phyloP scores from a whole-genome alignment of 768 basidiomycete species.

The Psilocybe cyanescens region DNA sequence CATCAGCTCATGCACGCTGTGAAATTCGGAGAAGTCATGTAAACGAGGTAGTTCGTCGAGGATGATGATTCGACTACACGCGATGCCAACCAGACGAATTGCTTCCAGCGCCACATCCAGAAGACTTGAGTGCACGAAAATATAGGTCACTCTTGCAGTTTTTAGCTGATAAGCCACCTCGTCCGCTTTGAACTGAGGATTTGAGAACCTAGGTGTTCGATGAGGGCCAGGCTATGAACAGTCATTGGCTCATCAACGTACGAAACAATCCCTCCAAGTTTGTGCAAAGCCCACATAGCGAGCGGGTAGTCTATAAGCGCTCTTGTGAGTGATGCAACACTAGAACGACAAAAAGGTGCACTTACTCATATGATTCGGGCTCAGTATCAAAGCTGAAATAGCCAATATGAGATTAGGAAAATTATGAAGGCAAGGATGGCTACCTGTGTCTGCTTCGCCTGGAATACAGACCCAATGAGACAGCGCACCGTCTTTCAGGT shows the following conservation, averaged over 20 bases:
- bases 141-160: constrained; percentile 42
- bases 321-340: background rate
- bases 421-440: constrained; percentile 19
- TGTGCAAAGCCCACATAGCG: constrained; percentile 53
- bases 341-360: constrained; percentile 1
- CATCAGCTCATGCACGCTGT: constrained; percentile 31
- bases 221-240: background rate
- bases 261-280: constrained; percentile 57
- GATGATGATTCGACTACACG: constrained; percentile 41
- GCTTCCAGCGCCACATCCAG: constrained; percentile 41
- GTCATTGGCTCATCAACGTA: constrained; percentile 25
- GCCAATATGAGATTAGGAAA: background rate
- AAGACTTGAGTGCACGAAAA: constrained; percentile 46
- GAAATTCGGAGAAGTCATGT: constrained; percentile 4
- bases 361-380: constrained; percentile 58
- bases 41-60: constrained; percentile 31
- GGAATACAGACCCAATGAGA: background rate
- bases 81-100: constrained; percentile 34
- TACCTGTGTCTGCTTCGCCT: constrained; percentile 57
- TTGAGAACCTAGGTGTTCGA: constrained; percentile 47
- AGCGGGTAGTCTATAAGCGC: constrained; percentile 42
- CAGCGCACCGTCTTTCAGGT: background rate
- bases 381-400: constrained; percentile 49
- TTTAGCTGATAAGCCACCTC: constrained; percentile 58
- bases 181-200: constrained; percentile 53